These are phyloP conservation scores for Solanum virginianum DNA, from an alignment of 257 asterid species.

Conservation along the genomic window DNA sequence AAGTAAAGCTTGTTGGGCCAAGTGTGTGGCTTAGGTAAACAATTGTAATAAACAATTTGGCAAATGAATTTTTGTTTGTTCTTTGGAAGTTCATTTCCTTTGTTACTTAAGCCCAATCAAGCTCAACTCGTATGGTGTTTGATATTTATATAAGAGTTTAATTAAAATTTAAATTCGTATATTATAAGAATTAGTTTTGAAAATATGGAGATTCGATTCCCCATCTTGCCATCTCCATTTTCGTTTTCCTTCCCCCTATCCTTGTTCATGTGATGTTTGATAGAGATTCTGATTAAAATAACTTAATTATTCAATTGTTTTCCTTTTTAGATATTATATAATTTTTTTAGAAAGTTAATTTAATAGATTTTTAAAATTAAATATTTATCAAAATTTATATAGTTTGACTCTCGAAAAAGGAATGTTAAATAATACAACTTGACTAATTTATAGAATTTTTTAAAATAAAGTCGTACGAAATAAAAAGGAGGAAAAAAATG, in stretches of 20 bases:
- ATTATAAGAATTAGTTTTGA: not conserved
- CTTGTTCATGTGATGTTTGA: not conserved
- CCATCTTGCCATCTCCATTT: not conserved
- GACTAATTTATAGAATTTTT: no score
- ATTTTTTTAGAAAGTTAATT: no score
- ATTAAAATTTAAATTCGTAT: not conserved
- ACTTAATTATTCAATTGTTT: no score
- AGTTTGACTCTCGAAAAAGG: no score
- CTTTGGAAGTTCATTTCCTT: not conserved
- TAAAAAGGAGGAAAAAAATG: not conserved
- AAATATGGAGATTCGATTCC: not conserved
- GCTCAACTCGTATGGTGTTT: not conserved
- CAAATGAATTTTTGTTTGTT: not conserved
- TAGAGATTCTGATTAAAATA: no score
- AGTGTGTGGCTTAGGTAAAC: not conserved
- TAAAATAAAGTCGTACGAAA: not conserved
- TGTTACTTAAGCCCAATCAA: not conserved
- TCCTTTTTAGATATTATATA: no score
- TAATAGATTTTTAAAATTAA: no score
- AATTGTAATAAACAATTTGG: not conserved
- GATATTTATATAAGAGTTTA: not conserved
- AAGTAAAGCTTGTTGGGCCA: not conserved
- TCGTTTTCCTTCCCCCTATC: not conserved
- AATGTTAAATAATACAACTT: no score
- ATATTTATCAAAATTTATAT: no score